Evolutionary conservation across 306 rosid genomes (phyloP).

Genomic region (Cotoneaster glaucophyllus): DNA sequence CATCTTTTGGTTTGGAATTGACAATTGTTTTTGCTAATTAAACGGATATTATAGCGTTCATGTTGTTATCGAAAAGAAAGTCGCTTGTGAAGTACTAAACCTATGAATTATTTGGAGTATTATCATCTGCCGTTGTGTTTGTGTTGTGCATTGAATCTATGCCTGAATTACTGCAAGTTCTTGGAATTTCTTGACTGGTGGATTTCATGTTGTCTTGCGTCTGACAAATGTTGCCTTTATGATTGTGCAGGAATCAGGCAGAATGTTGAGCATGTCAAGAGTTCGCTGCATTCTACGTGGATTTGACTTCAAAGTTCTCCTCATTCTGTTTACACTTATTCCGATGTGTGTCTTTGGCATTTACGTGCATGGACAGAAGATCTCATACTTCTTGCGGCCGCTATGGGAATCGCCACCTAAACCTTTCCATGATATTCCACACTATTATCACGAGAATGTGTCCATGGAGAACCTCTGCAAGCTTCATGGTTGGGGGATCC

Average conservation of each 20-base stretch:
- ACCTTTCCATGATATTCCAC: conserved; percentile 74
- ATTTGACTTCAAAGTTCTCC: conserved; percentile 65
- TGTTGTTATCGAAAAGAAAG: not conserved
- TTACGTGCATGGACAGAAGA: conserved; percentile 90
- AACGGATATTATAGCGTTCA: not conserved
- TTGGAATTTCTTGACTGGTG: not conserved
- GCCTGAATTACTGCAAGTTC: not conserved
- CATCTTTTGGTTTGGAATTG: not conserved
- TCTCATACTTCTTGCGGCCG: conserved; percentile 94
- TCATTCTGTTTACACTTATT: conserved; percentile 61
- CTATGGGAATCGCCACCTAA: conserved; percentile 94
- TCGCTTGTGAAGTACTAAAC: not conserved
- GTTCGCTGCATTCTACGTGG: conserved; percentile 91
- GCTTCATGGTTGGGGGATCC: conserved; percentile 94
- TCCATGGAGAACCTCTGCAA: conserved; percentile 81
- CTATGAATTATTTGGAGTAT: not conserved
- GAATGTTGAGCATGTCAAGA: conserved; percentile 69
- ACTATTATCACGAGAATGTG: conserved; percentile 83
- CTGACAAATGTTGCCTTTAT: not conserved
- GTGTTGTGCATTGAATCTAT: not conserved
- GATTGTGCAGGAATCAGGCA: conserved; percentile 68
- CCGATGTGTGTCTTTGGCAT: conserved; percentile 68
- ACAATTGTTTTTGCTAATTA: not conserved
- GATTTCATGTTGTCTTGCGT: not conserved
- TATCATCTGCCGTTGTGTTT: not conserved